Evolutionary conservation across 352 stramenopile genomes (phyloP).

Genomic region (Phytopythium helicoides): DNA sequence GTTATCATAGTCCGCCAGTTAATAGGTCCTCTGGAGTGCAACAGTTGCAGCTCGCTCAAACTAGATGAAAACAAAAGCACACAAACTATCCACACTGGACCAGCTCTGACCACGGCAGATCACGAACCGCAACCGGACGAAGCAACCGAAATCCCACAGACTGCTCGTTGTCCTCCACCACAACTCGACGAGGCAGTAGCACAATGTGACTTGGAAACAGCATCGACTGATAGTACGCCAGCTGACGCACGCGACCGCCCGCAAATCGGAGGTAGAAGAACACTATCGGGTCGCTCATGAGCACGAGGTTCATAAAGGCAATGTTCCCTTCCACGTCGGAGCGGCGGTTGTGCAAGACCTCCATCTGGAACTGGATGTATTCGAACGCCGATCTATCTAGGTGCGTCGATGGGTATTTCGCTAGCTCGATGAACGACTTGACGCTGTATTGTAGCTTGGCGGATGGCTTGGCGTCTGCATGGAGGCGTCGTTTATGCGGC

Average conservation of each 20-base stretch:
- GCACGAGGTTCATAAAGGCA: slow-evolving; percentile 34
- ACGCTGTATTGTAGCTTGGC: not conserved
- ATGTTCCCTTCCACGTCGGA: slow-evolving; percentile 25
- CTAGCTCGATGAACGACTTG: not conserved
- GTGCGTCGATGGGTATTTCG: slow-evolving; percentile 6
- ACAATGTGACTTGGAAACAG: slow-evolving; percentile 18
- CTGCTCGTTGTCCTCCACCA: slow-evolving; percentile 27
- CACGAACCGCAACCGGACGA: slow-evolving; percentile 12
- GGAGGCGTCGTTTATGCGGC: not conserved
- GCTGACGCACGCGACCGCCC: slow-evolving; percentile 1
- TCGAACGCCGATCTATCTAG: slow-evolving; percentile 8
- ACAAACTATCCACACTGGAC: slow-evolving; percentile 29
- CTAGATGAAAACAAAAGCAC: too few species aligned
- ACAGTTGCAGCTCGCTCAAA: too few species aligned
- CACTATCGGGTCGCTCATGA: slow-evolving; percentile 40
- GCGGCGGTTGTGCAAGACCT: slow-evolving; percentile 16
- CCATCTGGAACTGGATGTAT: slow-evolving; percentile 29
- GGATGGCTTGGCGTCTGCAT: not conserved
- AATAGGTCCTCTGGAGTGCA: too few species aligned
- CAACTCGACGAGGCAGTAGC: slow-evolving; percentile 14
- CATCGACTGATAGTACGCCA: slow-evolving; percentile 20
- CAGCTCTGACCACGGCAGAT: slow-evolving; percentile 21
- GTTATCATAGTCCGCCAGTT: too few species aligned
- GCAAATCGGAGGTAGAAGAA: slow-evolving; percentile 16
- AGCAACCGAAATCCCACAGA: slow-evolving; percentile 14